Evolutionary conservation across 2,329 filamentous ascomycete genomes (phyloP), one percentile per base, ranked within the genome.

Genomic region (Exophiala viscosa): DNA sequence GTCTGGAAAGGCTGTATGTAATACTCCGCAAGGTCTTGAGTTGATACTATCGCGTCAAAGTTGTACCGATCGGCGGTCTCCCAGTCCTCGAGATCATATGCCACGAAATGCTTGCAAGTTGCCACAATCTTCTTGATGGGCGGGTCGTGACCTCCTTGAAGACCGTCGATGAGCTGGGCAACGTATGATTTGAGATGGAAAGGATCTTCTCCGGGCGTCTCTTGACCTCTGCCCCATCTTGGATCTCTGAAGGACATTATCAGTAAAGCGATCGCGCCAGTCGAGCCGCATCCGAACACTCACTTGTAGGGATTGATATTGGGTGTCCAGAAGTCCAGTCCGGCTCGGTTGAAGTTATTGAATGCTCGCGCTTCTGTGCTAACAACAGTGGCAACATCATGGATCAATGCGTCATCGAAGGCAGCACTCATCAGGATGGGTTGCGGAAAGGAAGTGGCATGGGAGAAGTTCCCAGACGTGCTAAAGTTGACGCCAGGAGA

Each of bases 1-100:
- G 76, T 76, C 62, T 84, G 73, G 69, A 88, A 88, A 0, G 83
- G 77, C 1, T 81, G 83, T 36, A 85, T 73, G 62, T 85, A 87
- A 67, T 87, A 88, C 60, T 87, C 84, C 0, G 78, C 75, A 3
- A 88, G 69, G 54, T 88, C 85, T 59, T 87, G 84, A 44, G 55
- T 50, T 13, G 52, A 50, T 42, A 85, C 78, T 10, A 48, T 46
- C 5, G 82, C 76, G 62, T 85, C 73, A 54, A 82, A 84, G 13
- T 75, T 73, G 64, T 55, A 85, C 9, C 78, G 69, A n/a, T 67
- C 68, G 18, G 71, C 64, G 2, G 67, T 66, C 31, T 67, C 63
- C 68, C 75, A 77, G 52, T 65, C 65, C 60, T 83, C 80, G 2
- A 81, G 64, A 62, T 83, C 80, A 59, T 84, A 82, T 0, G 73